phyloP scores from a whole-genome alignment of 345 rosid species.

The Odontarrhena argentea region DNA sequence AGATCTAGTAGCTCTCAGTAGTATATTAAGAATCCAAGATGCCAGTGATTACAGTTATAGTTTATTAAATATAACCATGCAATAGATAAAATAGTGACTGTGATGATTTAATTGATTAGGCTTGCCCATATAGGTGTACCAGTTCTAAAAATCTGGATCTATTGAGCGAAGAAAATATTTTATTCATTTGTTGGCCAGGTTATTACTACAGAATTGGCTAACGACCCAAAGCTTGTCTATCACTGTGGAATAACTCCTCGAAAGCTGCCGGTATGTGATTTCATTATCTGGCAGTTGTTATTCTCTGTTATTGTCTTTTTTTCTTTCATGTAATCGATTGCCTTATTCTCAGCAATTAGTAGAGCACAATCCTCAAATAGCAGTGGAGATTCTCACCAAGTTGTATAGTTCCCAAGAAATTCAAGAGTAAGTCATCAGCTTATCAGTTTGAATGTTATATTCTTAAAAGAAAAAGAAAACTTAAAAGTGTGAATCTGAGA shows the following conservation, averaged over 20 bases:
- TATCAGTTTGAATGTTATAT: constrained; percentile 17
- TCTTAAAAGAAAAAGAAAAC: background rate
- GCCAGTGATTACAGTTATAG: background rate
- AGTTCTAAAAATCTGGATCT: constrained; percentile 25
- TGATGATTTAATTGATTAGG: constrained; percentile 17
- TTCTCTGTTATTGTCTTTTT: constrained; percentile 19
- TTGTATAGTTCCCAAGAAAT: constrained; percentile 87
- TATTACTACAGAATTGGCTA: constrained; percentile 68
- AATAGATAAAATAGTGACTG: constrained; percentile 11
- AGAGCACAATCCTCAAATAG: constrained; percentile 91
- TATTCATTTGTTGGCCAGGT: constrained; percentile 53
- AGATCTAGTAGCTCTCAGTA: constrained; percentile 17
- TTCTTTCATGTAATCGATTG: constrained; percentile 31
- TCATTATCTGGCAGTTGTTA: constrained; percentile 13
- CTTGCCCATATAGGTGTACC: constrained; percentile 25
- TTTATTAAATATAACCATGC: constrained; percentile 16
- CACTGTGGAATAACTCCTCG: constrained; percentile 92
- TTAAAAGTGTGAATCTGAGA: constrained; percentile 27
- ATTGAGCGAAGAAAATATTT: constrained; percentile 24
- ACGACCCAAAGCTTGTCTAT: constrained; percentile 87
- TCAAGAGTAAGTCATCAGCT: constrained; percentile 62
- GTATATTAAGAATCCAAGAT: background rate
- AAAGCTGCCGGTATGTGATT: constrained; percentile 78
- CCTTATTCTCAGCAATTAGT: constrained; percentile 78
- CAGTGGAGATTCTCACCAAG: constrained; percentile 90